These are phyloP conservation scores for Euphrasia arctica DNA, from an alignment of 305 asterid species.

Conservation along the genomic window DNA sequence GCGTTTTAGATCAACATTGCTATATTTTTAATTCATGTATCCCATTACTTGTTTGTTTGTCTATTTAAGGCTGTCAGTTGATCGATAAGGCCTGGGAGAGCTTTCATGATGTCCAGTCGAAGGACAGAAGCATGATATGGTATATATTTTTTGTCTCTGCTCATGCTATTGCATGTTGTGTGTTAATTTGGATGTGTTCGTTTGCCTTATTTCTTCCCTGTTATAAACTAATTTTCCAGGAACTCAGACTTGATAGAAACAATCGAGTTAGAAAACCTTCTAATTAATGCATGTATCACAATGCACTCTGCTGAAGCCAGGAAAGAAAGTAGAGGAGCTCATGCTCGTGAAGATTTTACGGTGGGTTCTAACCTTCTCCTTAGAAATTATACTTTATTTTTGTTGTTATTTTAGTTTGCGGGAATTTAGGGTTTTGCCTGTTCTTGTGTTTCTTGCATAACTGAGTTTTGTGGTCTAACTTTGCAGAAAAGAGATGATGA, in stretches of 20 bases:
- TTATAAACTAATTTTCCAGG: slow-evolving; percentile 39
- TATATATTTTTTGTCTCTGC: slow-evolving; percentile 30
- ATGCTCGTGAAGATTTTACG: slow-evolving; percentile 98
- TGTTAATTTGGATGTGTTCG: not conserved
- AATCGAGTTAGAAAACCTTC: slow-evolving; percentile 88
- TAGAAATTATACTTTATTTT: not conserved
- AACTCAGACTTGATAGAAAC: slow-evolving; percentile 96
- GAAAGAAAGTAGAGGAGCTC: slow-evolving; percentile 99
- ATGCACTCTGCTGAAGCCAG: slow-evolving; percentile 99
- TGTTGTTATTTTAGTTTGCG: not conserved
- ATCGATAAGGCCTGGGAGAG: slow-evolving; percentile 94
- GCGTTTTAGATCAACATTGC: not conserved
- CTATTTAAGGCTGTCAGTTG: slow-evolving; percentile 70
- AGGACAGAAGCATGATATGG: slow-evolving; percentile 94
- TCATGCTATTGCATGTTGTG: slow-evolving; percentile 16
- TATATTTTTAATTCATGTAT: slow-evolving; percentile 9
- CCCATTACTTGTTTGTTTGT: slow-evolving; percentile 19
- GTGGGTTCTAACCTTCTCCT: slow-evolving; percentile 39
- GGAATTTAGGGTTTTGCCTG: not conserved
- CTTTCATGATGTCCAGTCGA: slow-evolving; percentile 79
- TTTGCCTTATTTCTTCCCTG: slow-evolving; percentile 16
- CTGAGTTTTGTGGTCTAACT: slow-evolving; percentile 23
- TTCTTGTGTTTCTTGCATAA: slow-evolving; percentile 18
- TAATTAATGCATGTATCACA: slow-evolving; percentile 90
- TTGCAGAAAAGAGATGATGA: slow-evolving; percentile 92